A percentile compares a stretch with the other conserved stretches of the same genome.
phyloP scores from a whole-genome alignment of 768 basidiomycete genomes.

The Trametes gibbosa region DNA sequence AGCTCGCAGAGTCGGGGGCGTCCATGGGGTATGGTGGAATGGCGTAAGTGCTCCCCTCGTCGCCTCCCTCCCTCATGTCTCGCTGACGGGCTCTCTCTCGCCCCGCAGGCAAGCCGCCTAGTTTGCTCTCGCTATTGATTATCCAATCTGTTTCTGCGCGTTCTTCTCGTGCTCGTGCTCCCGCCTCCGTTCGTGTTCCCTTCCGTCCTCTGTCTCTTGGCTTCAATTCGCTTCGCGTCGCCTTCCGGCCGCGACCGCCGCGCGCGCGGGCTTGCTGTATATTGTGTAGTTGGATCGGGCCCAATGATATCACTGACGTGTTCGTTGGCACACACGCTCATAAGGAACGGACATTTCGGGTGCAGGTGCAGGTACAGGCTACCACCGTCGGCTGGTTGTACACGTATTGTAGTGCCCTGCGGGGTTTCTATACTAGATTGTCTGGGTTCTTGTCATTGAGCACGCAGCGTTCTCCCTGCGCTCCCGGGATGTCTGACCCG shows the following conservation, averaged over 20 bases:
- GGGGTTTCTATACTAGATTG: no score
- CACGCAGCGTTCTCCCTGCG: no score
- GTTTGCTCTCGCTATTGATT: constrained; percentile 10
- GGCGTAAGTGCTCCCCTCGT: constrained; percentile 29
- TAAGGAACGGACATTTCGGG: no score
- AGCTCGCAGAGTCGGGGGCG: constrained; percentile 62
- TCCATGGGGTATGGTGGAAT: constrained; percentile 60
- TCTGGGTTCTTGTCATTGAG: no score
- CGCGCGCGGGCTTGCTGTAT: constrained; percentile 13
- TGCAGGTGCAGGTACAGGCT: no score
- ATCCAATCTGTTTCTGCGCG: background rate
- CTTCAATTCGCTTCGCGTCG: background rate
- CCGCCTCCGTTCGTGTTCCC: constrained; percentile 7
- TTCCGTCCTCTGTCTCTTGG: background rate
- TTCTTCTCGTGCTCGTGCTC: background rate
- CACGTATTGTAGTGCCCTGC: no score
- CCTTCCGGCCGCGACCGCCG: background rate
- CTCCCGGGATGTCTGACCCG: no score
- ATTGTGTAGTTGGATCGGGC: constrained; percentile 14
- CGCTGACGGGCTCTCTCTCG: background rate
- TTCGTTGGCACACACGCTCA: constrained; percentile 2
- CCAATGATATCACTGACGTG: constrained; percentile 11
- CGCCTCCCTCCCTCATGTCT: background rate
- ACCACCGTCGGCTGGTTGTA: no score
- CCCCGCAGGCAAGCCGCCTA: constrained; percentile 19